phyloP scores from a whole-genome alignment of 169 alveolate genomes.

The Besnoitia besnoiti region DNA sequence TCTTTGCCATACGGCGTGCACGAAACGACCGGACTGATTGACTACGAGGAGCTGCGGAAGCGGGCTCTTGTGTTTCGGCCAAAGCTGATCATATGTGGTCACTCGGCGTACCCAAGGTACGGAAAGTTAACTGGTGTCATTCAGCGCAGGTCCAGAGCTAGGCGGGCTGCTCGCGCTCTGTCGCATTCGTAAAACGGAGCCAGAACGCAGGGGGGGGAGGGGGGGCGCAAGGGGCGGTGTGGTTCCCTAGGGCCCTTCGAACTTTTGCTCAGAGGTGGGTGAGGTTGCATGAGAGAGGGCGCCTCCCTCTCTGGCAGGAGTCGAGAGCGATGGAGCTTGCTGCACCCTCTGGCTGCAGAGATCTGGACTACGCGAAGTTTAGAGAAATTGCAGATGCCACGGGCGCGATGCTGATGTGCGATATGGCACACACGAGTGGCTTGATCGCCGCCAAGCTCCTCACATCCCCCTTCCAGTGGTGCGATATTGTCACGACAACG shows the following conservation, averaged over 20 bases:
- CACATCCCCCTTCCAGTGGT: conserved; percentile 88
- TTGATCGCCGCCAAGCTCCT: conserved; percentile 92
- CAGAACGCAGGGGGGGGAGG: no score
- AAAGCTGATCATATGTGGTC: conserved; percentile 85
- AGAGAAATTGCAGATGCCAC: conserved; percentile 93
- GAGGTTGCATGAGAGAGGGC: no score
- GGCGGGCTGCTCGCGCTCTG: no score
- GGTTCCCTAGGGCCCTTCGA: no score
- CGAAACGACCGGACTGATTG: conserved; percentile 90
- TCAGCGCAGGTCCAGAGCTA: no score
- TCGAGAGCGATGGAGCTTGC: no score
- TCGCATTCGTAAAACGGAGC: no score
- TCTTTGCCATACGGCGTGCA: conserved; percentile 91
- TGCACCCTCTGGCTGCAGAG: conserved; percentile 47
- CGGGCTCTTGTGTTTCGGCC: conserved; percentile 83
- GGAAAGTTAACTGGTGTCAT: no score
- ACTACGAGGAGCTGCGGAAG: conserved; percentile 91
- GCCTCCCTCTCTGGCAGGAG: no score
- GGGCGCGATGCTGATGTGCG: conserved; percentile 95
- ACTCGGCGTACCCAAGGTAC: conserved; percentile 76
- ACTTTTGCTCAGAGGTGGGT: no score
- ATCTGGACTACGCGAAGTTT: conserved; percentile 71
- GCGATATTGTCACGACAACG: conserved; percentile 97
- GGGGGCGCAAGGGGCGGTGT: no score
- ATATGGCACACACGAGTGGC: conserved; percentile 95